Evolutionary conservation across 768 basidiomycete species (phyloP).

Genomic region (Psilocybe cyanescens): DNA sequence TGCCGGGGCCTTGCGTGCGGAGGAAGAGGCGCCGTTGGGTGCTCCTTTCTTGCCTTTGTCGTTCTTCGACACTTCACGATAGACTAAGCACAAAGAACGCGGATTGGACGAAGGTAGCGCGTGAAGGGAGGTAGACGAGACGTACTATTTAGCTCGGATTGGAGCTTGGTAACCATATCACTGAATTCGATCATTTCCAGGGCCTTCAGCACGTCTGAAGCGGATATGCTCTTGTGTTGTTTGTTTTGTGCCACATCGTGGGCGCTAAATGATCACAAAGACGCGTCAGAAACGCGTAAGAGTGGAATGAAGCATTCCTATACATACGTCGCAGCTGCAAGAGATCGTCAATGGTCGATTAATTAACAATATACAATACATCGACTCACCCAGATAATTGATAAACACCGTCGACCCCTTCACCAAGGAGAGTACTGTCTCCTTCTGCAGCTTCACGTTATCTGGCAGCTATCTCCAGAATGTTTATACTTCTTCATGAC

Average conservation of each 20-base stretch:
- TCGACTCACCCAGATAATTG: conserved; percentile 78
- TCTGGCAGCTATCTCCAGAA: conserved; percentile 69
- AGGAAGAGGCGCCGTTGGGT: conserved; percentile 23
- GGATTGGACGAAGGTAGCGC: not conserved
- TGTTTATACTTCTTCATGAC: not conserved
- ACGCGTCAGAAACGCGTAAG: conserved; percentile 19
- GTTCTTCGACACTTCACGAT: conserved; percentile 64
- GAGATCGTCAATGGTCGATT: not conserved
- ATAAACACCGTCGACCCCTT: conserved; percentile 96
- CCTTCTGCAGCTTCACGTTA: conserved; percentile 86
- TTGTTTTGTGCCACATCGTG: conserved; percentile 87
- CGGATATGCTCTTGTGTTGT: conserved; percentile 87
- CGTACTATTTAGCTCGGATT: conserved; percentile 67
- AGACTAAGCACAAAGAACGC: conserved; percentile 44
- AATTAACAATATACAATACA: not conserved
- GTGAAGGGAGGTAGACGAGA: conserved; percentile 4
- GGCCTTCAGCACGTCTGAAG: conserved; percentile 88
- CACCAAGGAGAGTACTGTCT: conserved; percentile 80
- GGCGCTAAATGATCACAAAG: conserved; percentile 50
- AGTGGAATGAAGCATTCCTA: not conserved
- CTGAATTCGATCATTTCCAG: conserved; percentile 79
- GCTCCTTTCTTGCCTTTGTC: conserved; percentile 56
- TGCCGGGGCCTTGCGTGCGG: conserved; percentile 19
- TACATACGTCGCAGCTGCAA: conserved; percentile 53
- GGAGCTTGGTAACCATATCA: conserved; percentile 66